Percentiles rank a stretch among this genome's conserved stretches.
phyloP scores from a whole-genome alignment of 2,329 filamentous ascomycete species.

The Sclerotinia nivalis region DNA sequence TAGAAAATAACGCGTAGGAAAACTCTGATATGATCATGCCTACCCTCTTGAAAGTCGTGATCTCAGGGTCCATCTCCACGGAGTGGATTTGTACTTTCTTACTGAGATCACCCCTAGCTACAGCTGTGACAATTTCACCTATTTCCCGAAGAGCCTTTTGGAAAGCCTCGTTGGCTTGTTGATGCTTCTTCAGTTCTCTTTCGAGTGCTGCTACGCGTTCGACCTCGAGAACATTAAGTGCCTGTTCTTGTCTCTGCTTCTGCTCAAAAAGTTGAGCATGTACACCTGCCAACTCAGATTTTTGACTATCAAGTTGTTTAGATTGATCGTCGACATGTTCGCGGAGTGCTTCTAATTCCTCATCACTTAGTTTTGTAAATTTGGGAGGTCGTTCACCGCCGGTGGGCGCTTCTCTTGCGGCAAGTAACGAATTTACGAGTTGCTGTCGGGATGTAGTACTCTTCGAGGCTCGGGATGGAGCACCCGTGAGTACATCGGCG shows the following conservation, averaged over 20 bases:
- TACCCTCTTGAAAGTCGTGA: conserved; percentile 94
- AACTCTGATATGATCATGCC: conserved; percentile 14
- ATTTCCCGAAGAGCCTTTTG: conserved; percentile 96
- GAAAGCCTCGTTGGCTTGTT: conserved; percentile 97
- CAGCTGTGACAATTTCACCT: conserved; percentile 94
- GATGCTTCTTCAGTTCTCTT: conserved; percentile 92
- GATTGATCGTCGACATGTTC: conserved; percentile 94
- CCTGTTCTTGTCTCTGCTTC: conserved; percentile 79
- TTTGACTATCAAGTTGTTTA: conserved; percentile 87
- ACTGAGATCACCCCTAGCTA: conserved; percentile 90
- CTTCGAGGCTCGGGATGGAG: conserved; percentile 41
- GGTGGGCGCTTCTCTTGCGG: conserved; percentile 35
- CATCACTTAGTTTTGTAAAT: conserved; percentile 61
- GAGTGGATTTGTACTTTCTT: conserved; percentile 97
- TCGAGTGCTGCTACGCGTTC: conserved; percentile 88
- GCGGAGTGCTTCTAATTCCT: conserved; percentile 80
- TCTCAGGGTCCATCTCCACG: conserved; percentile 97
- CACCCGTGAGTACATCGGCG: conserved; percentile 51
- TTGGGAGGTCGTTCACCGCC: conserved; percentile 38
- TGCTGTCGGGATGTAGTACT: conserved; percentile 44
- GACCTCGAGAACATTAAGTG: conserved; percentile 79
- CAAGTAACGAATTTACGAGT: conserved; percentile 41
- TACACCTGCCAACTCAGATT: conserved; percentile 80
- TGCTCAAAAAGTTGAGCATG: conserved; percentile 84
- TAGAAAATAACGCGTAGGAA: background rate